Evolutionary conservation across 2,329 filamentous ascomycete genomes (phyloP).

Genomic region (Sclerotinia nivalis): DNA sequence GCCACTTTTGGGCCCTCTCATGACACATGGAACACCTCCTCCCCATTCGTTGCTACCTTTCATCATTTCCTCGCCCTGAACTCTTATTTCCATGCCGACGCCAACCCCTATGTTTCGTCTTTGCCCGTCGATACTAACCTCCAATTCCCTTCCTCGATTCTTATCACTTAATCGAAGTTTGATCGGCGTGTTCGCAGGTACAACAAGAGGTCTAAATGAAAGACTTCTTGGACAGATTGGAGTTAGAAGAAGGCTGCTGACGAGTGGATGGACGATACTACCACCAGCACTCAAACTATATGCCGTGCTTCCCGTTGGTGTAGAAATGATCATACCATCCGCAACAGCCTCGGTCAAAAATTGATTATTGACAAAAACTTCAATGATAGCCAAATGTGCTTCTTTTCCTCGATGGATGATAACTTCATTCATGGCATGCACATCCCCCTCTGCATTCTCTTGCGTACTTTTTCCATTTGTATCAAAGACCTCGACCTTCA

Average conservation of each 20-base stretch:
- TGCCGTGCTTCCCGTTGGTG: slow-evolving; percentile 91
- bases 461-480: slow-evolving; percentile 53
- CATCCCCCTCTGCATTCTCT: slow-evolving; percentile 40
- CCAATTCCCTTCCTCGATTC: slow-evolving; percentile 73
- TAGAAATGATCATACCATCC: slow-evolving; percentile 91
- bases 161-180: slow-evolving; percentile 78
- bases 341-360: slow-evolving; percentile 93
- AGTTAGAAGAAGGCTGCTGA: slow-evolving; percentile 84
- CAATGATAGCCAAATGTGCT: slow-evolving; percentile 87
- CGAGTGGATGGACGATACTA: slow-evolving; percentile 90
- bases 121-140: slow-evolving; percentile 78
- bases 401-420: slow-evolving; percentile 88
- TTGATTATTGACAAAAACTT: slow-evolving; percentile 84
- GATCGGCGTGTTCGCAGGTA: slow-evolving; percentile 83
- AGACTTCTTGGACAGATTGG: slow-evolving; percentile 92
- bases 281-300: slow-evolving; percentile 94
- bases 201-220: slow-evolving; percentile 85
- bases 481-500: slow-evolving; percentile 84
- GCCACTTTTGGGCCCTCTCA: slow-evolving; percentile 56
- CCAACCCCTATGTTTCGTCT: slow-evolving; percentile 63
- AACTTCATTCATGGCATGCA: slow-evolving; percentile 89
- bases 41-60: slow-evolving; percentile 52
- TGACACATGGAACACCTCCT: slow-evolving; percentile 89
- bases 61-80: slow-evolving; percentile 81
- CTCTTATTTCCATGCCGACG: slow-evolving; percentile 80